These are phyloP conservation scores for Dendrobium nobile DNA, from an alignment of 106 monocot species.

Conservation along the genomic window DNA sequence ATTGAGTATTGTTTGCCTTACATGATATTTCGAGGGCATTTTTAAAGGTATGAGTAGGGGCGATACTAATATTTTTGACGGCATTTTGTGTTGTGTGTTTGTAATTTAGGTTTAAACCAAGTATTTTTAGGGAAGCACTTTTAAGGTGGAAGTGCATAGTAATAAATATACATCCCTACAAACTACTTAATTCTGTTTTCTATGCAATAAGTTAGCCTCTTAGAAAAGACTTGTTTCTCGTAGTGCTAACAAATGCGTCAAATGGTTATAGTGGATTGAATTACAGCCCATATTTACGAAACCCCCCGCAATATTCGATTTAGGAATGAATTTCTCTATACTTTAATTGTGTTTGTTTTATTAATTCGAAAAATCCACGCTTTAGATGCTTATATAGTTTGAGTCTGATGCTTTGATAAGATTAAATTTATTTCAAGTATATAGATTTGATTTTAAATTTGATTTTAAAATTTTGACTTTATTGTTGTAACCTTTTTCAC, in stretches of 20 bases:
- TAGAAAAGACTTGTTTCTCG: background rate
- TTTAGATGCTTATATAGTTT: background rate
- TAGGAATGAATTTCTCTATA: too few relatives aligned
- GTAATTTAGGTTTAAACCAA: background rate
- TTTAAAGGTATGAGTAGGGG: background rate
- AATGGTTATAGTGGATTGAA: too few relatives aligned
- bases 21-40: background rate
- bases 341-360: background rate
- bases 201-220: background rate
- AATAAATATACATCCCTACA: background rate
- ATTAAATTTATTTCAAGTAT: too few relatives aligned
- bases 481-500: too few relatives aligned
- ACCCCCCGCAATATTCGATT: too few relatives aligned
- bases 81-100: too few relatives aligned
- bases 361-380: background rate
- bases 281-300: too few relatives aligned
- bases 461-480: too few relatives aligned
- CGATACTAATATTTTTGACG: background rate
- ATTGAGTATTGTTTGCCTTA: background rate
- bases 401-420: background rate
- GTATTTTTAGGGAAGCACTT: background rate
- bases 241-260: too few relatives aligned
- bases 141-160: background rate
- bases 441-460: too few relatives aligned
- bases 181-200: background rate